Conservation (phyloP, 345 rosid genomes). For the Hirschfeldia incana region DNA sequence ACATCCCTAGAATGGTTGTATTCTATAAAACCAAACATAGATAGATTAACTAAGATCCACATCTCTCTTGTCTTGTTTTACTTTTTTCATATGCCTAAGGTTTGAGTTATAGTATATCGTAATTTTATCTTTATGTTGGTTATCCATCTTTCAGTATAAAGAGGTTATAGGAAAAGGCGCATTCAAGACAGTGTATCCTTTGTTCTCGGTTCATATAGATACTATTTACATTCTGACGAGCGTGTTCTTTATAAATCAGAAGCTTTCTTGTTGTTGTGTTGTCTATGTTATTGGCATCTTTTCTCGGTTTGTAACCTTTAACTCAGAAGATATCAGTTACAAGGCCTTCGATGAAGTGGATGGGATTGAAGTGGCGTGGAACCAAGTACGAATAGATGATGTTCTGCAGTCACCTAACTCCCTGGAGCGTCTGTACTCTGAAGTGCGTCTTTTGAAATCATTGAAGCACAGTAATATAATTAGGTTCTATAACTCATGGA, state of each 20-base stretch:
- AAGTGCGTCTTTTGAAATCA: constrained; percentile 84
- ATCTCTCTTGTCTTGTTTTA: background rate
- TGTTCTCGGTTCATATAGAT: constrained; percentile 11
- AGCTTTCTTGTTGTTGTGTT: background rate
- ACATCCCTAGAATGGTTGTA: background rate
- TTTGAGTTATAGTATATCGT: background rate
- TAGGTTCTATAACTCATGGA: constrained; percentile 86
- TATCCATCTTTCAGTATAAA: constrained; percentile 55
- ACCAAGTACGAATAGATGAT: constrained; percentile 86
- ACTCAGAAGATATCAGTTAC: constrained; percentile 54
- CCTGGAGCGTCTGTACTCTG: constrained; percentile 85
- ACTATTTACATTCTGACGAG: background rate
- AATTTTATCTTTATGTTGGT: constrained; percentile 15
- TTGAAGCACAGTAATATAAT: constrained; percentile 81
- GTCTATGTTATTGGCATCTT: constrained; percentile 3
- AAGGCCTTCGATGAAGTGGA: constrained; percentile 92
- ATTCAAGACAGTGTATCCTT: constrained; percentile 83
- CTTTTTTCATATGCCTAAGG: background rate
- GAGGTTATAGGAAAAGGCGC: constrained; percentile 78
- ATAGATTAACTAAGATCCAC: background rate
- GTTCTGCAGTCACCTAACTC: constrained; percentile 85
- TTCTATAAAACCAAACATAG: background rate
- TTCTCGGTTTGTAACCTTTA: constrained; percentile 35
- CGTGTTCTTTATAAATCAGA: background rate
- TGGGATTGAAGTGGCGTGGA: constrained; percentile 99